These are phyloP conservation scores for Paracamarosporium sp. DNA, from an alignment of 2,329 filamentous ascomycete genomes.

Conservation along the genomic window DNA sequence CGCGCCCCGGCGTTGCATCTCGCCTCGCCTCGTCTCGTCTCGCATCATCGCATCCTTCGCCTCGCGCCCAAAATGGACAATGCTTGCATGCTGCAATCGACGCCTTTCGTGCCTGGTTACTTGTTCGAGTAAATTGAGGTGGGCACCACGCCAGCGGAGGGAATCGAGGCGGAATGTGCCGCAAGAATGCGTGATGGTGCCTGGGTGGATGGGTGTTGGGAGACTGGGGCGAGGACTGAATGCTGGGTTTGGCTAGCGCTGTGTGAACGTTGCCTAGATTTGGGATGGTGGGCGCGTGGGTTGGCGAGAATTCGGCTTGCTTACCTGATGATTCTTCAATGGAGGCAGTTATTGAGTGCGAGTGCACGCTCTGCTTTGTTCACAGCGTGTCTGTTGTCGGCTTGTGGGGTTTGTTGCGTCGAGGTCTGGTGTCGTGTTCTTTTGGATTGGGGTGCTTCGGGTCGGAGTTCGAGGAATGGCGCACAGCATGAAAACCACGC, in stretches of 20 bases:
- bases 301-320: neutral
- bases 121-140: neutral
- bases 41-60: neutral
- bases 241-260: neutral
- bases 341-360: neutral
- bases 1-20: neutral
- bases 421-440: too few species aligned
- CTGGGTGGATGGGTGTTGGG: neutral
- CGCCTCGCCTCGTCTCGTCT: neutral
- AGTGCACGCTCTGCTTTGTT: too few species aligned
- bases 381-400: too few species aligned
- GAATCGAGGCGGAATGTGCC: too few species aligned
- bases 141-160: too few species aligned
- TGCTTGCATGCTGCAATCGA: slow-evolving; percentile 3
- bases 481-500: too few species aligned
- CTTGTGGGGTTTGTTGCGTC: too few species aligned
- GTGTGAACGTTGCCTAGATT: neutral
- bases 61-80: neutral
- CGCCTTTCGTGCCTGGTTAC: neutral
- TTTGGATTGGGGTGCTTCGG: too few species aligned
- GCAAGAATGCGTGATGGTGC: neutral
- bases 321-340: neutral
- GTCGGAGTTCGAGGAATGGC: too few species aligned
- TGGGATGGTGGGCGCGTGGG: neutral
- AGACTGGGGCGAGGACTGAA: neutral